Base-by-base conservation (phyloP, 225 moss, liverwort and hornwort genomes). In the Ulota crispa region DNA sequence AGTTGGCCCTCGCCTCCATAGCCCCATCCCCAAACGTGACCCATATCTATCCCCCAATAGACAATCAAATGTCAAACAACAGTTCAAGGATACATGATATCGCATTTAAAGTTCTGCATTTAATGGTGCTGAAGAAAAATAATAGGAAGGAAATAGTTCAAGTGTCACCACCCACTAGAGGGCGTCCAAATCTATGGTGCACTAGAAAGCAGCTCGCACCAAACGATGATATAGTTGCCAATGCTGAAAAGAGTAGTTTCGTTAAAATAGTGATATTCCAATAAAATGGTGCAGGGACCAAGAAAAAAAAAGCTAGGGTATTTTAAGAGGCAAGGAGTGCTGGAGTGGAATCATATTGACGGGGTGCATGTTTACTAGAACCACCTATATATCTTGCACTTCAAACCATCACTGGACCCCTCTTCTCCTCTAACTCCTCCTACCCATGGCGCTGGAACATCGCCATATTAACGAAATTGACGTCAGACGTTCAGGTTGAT, bases 1-100 rank as follows among this genome's bases (percentile, higher is more conserved):
- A 98, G 93, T 72, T 98, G 97, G 65, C 97, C 97, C 83, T 98
- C 97, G 60, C 92, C 95, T 82, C 97, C 94, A 75, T 94, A 98
- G 76, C 97, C 97, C 97, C 97, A 98, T 76, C 93, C 95, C 97
- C 97, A 98, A 28, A 95, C 91, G 80, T 90, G 87, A 14, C 97
- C 95, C 82, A 84, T 83, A 87, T 92, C 97, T 98, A 85, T 84
- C 75, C 43, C 75, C 83, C 75, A 4, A 34, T 34, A 65, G 24
- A 34, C 77, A 50, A 52, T 36, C 52, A 41, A 26, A 52, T 43
- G 77, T 77, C 77, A 77, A 52, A 34, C 19, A 19, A 30, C 55
- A 31, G 60, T 24, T 62, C 53, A 42, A 73, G 11, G 18, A 65
- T 47, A 24, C 16, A 24, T 64, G 34, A 52, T 65, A 24, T 34